Conservation (phyloP, 371 early-diverging fungal genomes). For the Blakeslea trispora region DNA sequence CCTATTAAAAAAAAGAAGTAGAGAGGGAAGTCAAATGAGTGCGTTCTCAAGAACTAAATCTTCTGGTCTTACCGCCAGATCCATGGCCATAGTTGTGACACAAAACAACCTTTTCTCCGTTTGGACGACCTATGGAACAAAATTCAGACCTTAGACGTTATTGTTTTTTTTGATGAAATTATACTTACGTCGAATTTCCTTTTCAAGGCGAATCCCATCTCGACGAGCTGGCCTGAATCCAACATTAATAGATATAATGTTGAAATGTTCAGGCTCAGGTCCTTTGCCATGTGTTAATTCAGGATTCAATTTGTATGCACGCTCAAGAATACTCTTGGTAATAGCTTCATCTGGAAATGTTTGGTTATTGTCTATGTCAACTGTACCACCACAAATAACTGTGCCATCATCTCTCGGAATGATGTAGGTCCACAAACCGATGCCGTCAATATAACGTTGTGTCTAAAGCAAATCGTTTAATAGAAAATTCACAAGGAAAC, state of each 20-base stretch:
- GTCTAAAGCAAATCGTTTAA: conserved; percentile 8
- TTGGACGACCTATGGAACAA: conserved; percentile 16
- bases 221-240: conserved; percentile 76
- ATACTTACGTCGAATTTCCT: conserved; percentile 55
- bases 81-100: conserved; percentile 50
- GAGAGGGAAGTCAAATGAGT: conserved; percentile 4
- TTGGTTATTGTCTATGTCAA: conserved; percentile 33
- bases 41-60: background rate
- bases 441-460: conserved; percentile 37
- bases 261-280: conserved; percentile 41
- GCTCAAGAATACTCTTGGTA: conserved; percentile 35
- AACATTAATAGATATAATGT: conserved; percentile 65
- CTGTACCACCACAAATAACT: conserved; percentile 71
- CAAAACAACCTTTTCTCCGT: conserved; percentile 33
- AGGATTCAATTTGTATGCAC: conserved; percentile 35
- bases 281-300: conserved; percentile 47
- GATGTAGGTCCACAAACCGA: conserved; percentile 64
- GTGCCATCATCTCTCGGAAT: conserved; percentile 80
- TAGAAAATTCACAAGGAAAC: background rate
- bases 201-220: conserved; percentile 73
- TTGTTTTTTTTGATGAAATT: background rate
- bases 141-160: background rate
- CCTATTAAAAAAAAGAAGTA: conserved; percentile 12
- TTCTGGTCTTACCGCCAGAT: conserved; percentile 37
- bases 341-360: conserved; percentile 35